Conservation (phyloP, 306 rosid species). For the Delonix regia region DNA sequence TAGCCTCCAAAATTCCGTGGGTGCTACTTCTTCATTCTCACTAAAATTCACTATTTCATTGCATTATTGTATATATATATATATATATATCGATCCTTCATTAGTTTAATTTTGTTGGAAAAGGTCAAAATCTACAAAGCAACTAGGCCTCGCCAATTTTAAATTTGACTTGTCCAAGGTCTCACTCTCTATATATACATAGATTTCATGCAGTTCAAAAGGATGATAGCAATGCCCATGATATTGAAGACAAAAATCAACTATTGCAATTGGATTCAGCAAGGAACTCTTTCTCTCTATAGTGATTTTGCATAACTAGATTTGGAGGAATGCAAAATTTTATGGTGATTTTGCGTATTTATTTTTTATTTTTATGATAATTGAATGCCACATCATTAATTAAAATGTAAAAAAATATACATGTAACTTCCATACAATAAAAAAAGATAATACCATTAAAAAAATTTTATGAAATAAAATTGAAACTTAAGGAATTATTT, state of each 20-base stretch:
- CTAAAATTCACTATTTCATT: not conserved
- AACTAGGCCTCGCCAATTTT: conserved; percentile 13
- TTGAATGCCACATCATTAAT: too few species aligned
- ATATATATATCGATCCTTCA: not conserved
- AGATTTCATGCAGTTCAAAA: conserved; percentile 52
- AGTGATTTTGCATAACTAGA: too few species aligned
- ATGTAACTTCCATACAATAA: too few species aligned
- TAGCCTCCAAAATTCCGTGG: conserved; percentile 77
- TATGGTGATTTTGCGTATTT: too few species aligned
- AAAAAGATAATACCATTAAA: too few species aligned
- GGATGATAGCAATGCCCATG: conserved; percentile 69
- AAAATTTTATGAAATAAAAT: too few species aligned
- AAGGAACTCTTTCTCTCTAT: conserved; percentile 85
- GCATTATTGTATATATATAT: too few species aligned
- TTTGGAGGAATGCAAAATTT: too few species aligned
- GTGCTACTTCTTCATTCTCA: conserved; percentile 26
- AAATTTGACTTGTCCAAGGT: conserved; percentile 39
- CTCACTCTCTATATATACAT: conserved; percentile 28
- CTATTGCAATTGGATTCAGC: conserved; percentile 78
- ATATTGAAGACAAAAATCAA: conserved; percentile 55
- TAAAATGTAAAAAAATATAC: too few species aligned
- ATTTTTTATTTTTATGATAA: too few species aligned
- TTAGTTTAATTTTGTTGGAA: conserved; percentile 33
- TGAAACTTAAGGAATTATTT: too few species aligned
- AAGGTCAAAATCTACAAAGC: conserved; percentile 2